Percentiles rank a stretch among this genome's conserved stretches.
phyloP scores from a whole-genome alignment of 768 basidiomycete genomes.

The Hygrophorus pudorinus region DNA sequence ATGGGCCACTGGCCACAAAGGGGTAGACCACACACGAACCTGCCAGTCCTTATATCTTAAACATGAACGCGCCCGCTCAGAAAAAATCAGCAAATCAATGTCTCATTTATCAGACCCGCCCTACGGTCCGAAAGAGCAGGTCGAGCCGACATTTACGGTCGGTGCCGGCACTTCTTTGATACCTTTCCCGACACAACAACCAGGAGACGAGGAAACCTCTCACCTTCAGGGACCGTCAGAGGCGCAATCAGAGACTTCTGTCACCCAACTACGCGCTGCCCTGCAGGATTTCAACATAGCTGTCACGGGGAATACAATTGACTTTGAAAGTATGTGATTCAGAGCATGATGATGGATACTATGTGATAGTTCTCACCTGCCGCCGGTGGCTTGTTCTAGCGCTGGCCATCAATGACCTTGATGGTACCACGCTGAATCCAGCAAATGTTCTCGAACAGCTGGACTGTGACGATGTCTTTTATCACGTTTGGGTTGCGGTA shows the following conservation, averaged over 20 bases:
- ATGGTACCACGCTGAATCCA: conserved; percentile 20
- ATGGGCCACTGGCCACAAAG: no score
- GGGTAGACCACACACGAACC: no score
- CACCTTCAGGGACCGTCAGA: neutral
- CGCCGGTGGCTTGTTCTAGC: conserved; percentile 6
- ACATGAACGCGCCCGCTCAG: no score
- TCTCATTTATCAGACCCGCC: no score
- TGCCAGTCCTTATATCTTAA: no score
- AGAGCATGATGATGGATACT: neutral
- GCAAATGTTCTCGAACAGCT: conserved; percentile 12
- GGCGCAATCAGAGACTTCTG: neutral
- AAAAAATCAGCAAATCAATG: no score
- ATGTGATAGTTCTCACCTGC: neutral
- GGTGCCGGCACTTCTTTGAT: no score
- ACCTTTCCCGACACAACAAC: no score
- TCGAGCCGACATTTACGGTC: no score
- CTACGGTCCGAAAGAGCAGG: no score
- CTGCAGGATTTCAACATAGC: conserved; percentile 19
- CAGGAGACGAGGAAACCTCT: no score
- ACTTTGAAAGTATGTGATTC: conserved; percentile 31
- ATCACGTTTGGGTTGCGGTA: conserved; percentile 22
- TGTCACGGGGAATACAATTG: conserved; percentile 32
- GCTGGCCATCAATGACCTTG: conserved; percentile 15
- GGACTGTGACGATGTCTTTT: conserved; percentile 13
- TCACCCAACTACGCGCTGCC: conserved; percentile 4